Evolutionary conservation across 768 basidiomycete species (phyloP), one percentile per base, ranked within the genome.

Genomic region (Suillus fuscotomentosus): DNA sequence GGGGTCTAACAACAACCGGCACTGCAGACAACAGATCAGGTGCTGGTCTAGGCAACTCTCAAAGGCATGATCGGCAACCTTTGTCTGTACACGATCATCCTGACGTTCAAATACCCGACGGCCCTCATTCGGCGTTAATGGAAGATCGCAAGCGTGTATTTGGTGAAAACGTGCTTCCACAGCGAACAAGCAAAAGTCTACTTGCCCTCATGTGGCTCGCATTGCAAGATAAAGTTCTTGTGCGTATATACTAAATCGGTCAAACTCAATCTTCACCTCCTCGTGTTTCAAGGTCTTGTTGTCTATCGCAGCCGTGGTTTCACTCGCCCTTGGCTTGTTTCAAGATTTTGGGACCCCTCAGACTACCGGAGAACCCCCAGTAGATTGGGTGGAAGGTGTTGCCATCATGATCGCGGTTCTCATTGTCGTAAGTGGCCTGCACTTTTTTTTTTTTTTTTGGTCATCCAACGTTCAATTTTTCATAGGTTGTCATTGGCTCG

Each of bases 381-480:
- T 99, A 17, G 95, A 98, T 70, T 98, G 97, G 97, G 95, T 99
- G 0, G 97, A 99, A 79, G 97, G 90, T 62, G 91, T 93, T 13
- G 88, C 91, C 0, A 92, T 92, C 65, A 84, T 92, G 71, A 82
- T 90, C 47, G 91, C 91, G 0, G 85, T 92, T 43, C 70, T 83
- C 45, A 91, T 93, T 50, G 91, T 93, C 31, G 90, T 90, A 77
- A 64, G 86, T 79, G 41, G 5, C 50, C 17, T 51, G n/a, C 2
- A 39, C 22, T 43, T 56, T 20, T 17, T 34, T n/a, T 1, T 51
- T 45, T 8, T 1, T 51, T 45, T 8, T 60, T 27, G 2, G 27
- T 27, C 17, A 31, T 59, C 36, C 17, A 56, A 11, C 13, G 63
- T n/a, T 69, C 36, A 43, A 17, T 20, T n/a, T 27, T 42, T 3